Base-by-base conservation (phyloP, 2,329 filamentous ascomycete genomes). In the Aspergillus sojae region DNA sequence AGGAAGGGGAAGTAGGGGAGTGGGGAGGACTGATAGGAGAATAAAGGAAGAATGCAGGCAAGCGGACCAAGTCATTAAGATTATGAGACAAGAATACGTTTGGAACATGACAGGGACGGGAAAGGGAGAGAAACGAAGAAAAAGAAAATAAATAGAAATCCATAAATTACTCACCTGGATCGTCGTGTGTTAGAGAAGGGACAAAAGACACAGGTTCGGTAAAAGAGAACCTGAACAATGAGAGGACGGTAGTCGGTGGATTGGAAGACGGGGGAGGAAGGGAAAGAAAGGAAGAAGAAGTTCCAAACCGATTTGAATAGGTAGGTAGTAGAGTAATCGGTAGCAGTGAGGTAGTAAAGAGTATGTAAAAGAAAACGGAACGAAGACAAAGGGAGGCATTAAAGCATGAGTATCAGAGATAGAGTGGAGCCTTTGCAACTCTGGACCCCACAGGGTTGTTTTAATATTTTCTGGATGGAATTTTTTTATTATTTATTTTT, bases 31-130 rank as follows among this genome's bases (percentile, higher is more conserved):
- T 34, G 59, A 64, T 66, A 64, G 62, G 58, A 65, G 61, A 63
- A 68, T 66, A 66, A 64, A 62, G 60, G 53, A 64, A 65, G 63
- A 66, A 67, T 65, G 65, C 58, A 66, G 64, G 58, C 39, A 52
- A 34, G 58, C 48, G 62, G 62, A 58, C 57, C 57, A 30, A 61
- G 50, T 63, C 39, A 57, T 54, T 54, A 57, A 36, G 61, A 57
- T 52, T 46, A 43, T 62, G 50, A 62, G 61, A 62, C 60, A 62
- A 63, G 43, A 48, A 55, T 39, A 57, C 21, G 21, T 53, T 43
- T 54, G 41, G 45, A 39, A 32, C 52, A 61, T 46, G 58, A 61
- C 52, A 56, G 50, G 52, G 50, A 55, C 52, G 52, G 52, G 52
- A 55, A 26, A 23, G 28, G 16, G 19, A 23, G 30, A 19, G 11